phyloP scores from a whole-genome alignment of 805 yeast genomes.

The Candida patagonica region DNA sequence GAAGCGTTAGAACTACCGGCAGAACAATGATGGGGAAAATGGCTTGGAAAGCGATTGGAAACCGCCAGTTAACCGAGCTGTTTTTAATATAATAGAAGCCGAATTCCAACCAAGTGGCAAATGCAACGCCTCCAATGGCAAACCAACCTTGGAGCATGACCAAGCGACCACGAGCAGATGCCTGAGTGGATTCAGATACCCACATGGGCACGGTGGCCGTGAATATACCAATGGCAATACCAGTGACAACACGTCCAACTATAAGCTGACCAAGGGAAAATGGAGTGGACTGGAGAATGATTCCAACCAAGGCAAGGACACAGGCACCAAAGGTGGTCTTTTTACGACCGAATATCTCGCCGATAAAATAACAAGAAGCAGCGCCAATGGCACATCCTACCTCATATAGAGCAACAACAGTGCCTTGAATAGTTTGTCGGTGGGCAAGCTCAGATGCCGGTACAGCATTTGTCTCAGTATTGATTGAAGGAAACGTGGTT shows the following conservation, averaged over 20 bases:
- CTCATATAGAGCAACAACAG: constrained; percentile 30
- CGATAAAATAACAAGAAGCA: constrained; percentile 38
- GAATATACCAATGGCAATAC: constrained; percentile 67
- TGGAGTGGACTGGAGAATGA: constrained; percentile 34
- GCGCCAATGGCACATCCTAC: constrained; percentile 42
- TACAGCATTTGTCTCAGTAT: too few relatives aligned
- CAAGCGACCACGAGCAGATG: constrained; percentile 52
- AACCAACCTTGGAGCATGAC: constrained; percentile 20
- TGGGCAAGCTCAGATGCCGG: too few relatives aligned
- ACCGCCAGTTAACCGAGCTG: constrained; percentile 24
- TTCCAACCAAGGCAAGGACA: constrained; percentile 40
- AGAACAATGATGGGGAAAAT: constrained; percentile 32
- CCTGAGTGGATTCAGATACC: constrained; percentile 66
- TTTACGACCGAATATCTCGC: constrained; percentile 41
- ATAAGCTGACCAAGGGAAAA: constrained; percentile 17
- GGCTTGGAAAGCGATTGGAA: constrained; percentile 18
- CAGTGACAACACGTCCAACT: constrained; percentile 61
- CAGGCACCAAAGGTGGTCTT: constrained; percentile 40
- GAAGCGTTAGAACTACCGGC: constrained; percentile 42
- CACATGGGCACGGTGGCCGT: constrained; percentile 78
- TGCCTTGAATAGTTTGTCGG: constrained; percentile 20
- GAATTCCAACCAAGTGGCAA: constrained; percentile 25
- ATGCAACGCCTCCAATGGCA: constrained; percentile 24
- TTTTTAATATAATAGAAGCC: constrained; percentile 13
- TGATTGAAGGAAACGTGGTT: constrained; percentile 16